phyloP scores from a whole-genome alignment of 768 basidiomycete species.

The Naganishia onofrii region DNA sequence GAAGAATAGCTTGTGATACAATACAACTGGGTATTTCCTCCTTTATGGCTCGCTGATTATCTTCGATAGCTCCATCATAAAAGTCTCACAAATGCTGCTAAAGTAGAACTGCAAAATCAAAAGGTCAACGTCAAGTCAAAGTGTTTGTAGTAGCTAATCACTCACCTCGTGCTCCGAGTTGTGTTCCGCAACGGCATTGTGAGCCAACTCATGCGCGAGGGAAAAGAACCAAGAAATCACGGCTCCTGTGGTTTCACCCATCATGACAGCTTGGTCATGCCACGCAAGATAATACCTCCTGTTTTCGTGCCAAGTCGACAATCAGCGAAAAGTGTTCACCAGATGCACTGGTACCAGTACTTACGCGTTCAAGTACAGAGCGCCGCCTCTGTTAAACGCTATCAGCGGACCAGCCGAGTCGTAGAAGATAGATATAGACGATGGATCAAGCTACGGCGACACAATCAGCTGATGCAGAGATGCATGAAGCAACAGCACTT shows the following conservation, averaged over 20 bases:
- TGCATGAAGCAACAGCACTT: constrained; percentile 15
- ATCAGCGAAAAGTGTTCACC: background rate
- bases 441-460: constrained; percentile 58
- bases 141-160: background rate
- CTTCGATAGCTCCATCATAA: constrained; percentile 21
- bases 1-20: background rate
- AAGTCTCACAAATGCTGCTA: constrained; percentile 29
- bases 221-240: constrained; percentile 89
- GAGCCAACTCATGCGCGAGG: constrained; percentile 80
- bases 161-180: constrained; percentile 34
- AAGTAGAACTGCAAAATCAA: constrained; percentile 27
- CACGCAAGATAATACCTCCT: constrained; percentile 78
- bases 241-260: constrained; percentile 62
- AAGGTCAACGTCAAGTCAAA: background rate
- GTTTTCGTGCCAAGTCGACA: constrained; percentile 21
- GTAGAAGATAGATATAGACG: constrained; percentile 80
- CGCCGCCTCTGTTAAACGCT: constrained; percentile 87
- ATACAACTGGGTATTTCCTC: constrained; percentile 1
- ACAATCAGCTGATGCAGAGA: background rate
- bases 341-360: constrained; percentile 14
- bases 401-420: constrained; percentile 76
- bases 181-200: constrained; percentile 72
- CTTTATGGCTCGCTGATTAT: background rate
- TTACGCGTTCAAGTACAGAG: constrained; percentile 72
- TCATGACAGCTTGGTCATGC: constrained; percentile 70